Conservation (phyloP, 441 rosid genomes). For the Eutrema salsugineum region DNA sequence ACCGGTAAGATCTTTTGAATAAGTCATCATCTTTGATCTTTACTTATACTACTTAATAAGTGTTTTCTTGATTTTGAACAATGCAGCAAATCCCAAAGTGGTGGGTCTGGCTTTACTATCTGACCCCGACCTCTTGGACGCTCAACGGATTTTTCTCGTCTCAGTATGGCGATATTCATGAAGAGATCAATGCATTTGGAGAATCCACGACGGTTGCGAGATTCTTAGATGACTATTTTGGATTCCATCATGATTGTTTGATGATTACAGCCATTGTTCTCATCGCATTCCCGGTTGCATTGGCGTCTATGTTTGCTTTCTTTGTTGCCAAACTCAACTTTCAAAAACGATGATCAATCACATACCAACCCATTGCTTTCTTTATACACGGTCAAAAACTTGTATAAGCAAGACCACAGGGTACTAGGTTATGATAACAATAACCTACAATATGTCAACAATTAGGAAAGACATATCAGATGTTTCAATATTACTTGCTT, state of each 20-base stretch:
- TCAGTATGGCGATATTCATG: constrained; percentile 49
- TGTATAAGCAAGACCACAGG: constrained; percentile 2
- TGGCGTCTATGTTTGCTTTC: constrained; percentile 44
- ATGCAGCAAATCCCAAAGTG: constrained; percentile 54
- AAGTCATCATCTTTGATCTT: background rate
- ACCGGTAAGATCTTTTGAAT: constrained; percentile 36
- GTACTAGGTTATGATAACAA: background rate
- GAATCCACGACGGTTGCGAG: constrained; percentile 28
- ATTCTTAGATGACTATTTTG: constrained; percentile 46
- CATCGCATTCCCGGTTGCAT: constrained; percentile 34
- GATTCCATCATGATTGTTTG: constrained; percentile 44
- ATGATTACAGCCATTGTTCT: constrained; percentile 36
- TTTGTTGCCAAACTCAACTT: constrained; percentile 40
- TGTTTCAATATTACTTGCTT: background rate
- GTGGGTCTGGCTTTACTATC: constrained; percentile 58
- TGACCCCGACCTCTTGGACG: constrained; percentile 50
- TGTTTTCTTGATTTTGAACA: constrained; percentile 8
- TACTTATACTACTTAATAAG: background rate
- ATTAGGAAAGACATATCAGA: too few relatives aligned
- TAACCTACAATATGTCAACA: background rate
- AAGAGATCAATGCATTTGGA: constrained; percentile 36
- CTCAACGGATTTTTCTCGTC: constrained; percentile 45
- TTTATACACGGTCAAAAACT: background rate
- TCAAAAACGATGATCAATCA: constrained; percentile 39
- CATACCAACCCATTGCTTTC: background rate